Conservation (phyloP, 371 early-diverging fungal genomes). For the Entomophthora muscae region DNA sequence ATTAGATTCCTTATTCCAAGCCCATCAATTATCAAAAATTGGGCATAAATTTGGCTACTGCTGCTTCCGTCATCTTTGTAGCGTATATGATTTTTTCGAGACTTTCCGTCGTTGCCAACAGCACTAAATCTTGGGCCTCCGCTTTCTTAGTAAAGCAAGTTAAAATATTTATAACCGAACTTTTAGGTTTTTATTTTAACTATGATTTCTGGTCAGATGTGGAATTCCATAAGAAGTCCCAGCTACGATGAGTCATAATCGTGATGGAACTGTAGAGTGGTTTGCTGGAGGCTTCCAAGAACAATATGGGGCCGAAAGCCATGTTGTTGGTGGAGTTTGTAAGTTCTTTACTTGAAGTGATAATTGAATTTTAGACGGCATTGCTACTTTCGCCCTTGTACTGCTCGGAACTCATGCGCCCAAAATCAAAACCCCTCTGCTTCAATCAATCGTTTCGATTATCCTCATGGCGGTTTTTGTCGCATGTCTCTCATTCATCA, state of each 20-base stretch:
- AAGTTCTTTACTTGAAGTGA: constrained; percentile 15
- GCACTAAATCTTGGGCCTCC: constrained; percentile 1
- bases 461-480: background rate
- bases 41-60: background rate
- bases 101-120: background rate
- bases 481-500: background rate
- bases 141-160: constrained; percentile 1
- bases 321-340: constrained; percentile 60
- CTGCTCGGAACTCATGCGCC: constrained; percentile 22
- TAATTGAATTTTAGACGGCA: constrained; percentile 23
- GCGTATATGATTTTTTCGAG: background rate
- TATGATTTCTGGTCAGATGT: constrained; percentile 77
- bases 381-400: constrained; percentile 27
- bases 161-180: background rate
- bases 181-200: constrained; percentile 35
- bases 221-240: constrained; percentile 68
- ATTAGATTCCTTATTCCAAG: background rate
- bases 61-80: background rate
- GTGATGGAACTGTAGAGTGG: constrained; percentile 32
- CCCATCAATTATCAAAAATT: background rate
- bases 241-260: constrained; percentile 36
- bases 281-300: constrained; percentile 52
- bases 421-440: constrained; percentile 17
- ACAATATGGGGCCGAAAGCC: constrained; percentile 61
- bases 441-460: background rate